phyloP scores from a whole-genome alignment of 805 yeast species.

The Ogataea siamensis region DNA sequence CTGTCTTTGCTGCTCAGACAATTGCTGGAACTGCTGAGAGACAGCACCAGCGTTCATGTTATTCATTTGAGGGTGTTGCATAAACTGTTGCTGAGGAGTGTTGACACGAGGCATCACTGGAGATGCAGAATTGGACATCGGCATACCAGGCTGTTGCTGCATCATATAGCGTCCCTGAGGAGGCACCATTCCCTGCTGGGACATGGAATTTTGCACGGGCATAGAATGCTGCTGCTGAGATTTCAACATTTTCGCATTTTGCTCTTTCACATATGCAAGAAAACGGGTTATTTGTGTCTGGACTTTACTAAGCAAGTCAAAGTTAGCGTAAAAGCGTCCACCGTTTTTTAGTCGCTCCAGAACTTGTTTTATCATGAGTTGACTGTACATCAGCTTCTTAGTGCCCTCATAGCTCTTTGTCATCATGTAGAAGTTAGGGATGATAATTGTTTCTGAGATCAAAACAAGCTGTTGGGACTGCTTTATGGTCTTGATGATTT shows the following conservation, averaged over 20 bases:
- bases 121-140: conserved; percentile 8
- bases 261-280: conserved; percentile 71
- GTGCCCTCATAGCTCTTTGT: conserved; percentile 77
- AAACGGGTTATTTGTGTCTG: conserved; percentile 71
- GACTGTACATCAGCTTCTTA: conserved; percentile 71
- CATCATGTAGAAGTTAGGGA: conserved; percentile 73
- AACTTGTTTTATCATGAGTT: conserved; percentile 74
- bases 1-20: conserved; percentile 27
- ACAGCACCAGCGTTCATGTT: conserved; percentile 19
- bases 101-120: conserved; percentile 15
- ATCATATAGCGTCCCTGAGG: conserved; percentile 22
- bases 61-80: conserved; percentile 14
- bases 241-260: conserved; percentile 29
- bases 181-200: conserved; percentile 19
- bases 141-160: conserved; percentile 14
- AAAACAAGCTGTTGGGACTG: conserved; percentile 59
- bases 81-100: conserved; percentile 14
- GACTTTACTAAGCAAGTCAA: conserved; percentile 67
- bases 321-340: conserved; percentile 63
- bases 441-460: conserved; percentile 64
- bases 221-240: conserved; percentile 23
- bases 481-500: conserved; percentile 53
- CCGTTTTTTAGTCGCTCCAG: conserved; percentile 56
- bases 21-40: conserved; percentile 28
- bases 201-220: conserved; percentile 15